A percentile compares a stretch with the other conserved stretches of the same genome.
Evolutionary conservation across 2,329 filamentous ascomycete genomes (phyloP).

Genomic region (Lachnellula occidentalis): DNA sequence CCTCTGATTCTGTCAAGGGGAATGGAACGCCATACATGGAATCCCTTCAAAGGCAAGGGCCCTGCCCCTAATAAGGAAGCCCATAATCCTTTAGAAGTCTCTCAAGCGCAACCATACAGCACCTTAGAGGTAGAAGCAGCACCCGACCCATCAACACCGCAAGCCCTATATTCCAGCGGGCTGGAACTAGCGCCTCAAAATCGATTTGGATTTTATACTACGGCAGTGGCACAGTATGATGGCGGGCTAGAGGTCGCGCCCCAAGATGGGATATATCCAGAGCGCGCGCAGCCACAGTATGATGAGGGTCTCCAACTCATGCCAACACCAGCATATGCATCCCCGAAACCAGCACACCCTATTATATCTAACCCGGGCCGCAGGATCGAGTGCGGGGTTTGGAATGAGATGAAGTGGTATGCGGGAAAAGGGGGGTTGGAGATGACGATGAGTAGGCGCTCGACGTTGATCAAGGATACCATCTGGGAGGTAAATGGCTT

Average conservation of each 20-base stretch:
- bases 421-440: slow-evolving; percentile 4
- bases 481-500: slow-evolving; percentile 7
- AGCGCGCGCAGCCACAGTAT: too few species aligned
- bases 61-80: too few species aligned
- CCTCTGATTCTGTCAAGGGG: background rate
- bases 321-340: too few species aligned
- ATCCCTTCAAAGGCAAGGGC: background rate
- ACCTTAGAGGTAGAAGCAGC: slow-evolving; percentile 1
- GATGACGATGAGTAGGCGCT: slow-evolving; percentile 1
- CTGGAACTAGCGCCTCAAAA: background rate
- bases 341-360: too few species aligned
- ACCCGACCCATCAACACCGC: background rate
- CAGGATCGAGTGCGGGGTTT: slow-evolving; percentile 4
- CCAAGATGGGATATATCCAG: too few species aligned
- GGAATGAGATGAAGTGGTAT: slow-evolving; percentile 5
- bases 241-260: too few species aligned
- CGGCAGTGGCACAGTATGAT: too few species aligned
- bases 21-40: background rate
- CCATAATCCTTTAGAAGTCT: background rate
- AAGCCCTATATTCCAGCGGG: background rate
- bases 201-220: too few species aligned
- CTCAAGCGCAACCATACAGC: background rate
- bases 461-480: slow-evolving; percentile 1
- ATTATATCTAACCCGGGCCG: background rate
- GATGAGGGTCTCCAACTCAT: too few species aligned